A percentile compares a stretch with the other conserved stretches of the same genome.
Evolutionary conservation across 2,329 filamentous ascomycete species (phyloP).

Genomic region (Aspergillus luchuensis): DNA sequence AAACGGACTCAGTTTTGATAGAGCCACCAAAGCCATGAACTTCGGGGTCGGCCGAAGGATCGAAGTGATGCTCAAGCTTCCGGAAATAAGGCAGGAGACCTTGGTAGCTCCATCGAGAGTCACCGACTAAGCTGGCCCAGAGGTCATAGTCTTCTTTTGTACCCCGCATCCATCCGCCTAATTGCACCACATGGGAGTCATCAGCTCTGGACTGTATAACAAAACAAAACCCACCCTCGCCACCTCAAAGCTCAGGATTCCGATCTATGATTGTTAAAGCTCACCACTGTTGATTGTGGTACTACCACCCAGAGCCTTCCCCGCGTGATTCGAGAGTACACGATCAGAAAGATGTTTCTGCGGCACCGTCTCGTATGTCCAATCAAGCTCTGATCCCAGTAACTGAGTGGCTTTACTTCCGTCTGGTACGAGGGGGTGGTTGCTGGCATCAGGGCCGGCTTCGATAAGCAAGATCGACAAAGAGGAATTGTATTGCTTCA

Average conservation of each 20-base stretch:
- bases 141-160: conserved; percentile 23
- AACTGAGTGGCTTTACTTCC: conserved; percentile 18
- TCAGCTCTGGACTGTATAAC: conserved; percentile 17
- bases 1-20: conserved; percentile 18
- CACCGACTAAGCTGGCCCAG: conserved; percentile 23
- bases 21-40: conserved; percentile 25
- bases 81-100: conserved; percentile 25
- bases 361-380: conserved; percentile 32
- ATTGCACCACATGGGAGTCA: not conserved
- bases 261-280: not conserved
- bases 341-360: conserved; percentile 31
- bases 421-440: conserved; percentile 9
- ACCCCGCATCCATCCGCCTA: conserved; percentile 22
- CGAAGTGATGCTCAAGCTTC: conserved; percentile 12
- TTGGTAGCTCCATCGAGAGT: conserved; percentile 26
- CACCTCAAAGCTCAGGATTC: not conserved
- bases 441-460: conserved; percentile 29
- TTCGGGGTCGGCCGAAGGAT: conserved; percentile 4
- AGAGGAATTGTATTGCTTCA: conserved; percentile 24
- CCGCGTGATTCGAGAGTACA: conserved; percentile 30
- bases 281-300: conserved; percentile 35
- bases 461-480: conserved; percentile 34
- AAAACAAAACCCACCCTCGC: conserved; percentile 14
- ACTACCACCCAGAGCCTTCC: conserved; percentile 32
- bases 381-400: conserved; percentile 32